These are phyloP conservation scores for Camellia japonica DNA, from an alignment of 148 eudicot genomes.

Conservation along the genomic window DNA sequence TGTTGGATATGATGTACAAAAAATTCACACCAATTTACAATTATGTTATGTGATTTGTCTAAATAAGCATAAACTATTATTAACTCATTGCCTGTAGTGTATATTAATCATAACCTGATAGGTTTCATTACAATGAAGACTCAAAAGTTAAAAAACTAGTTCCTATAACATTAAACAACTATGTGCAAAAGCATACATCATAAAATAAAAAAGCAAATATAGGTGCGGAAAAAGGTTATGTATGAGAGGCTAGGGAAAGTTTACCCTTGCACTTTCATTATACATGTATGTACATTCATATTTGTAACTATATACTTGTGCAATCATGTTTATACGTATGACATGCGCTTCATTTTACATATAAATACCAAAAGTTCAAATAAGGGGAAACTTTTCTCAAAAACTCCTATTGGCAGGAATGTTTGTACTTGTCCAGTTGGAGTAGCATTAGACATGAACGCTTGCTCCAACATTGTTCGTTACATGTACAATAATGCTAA, in stretches of 20 bases:
- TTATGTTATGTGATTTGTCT: neutral
- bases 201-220: too few relatives aligned
- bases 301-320: too few relatives aligned
- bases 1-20: neutral
- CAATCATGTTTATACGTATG: too few relatives aligned
- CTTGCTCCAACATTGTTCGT: neutral
- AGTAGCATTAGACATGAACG: neutral
- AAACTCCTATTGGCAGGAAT: neutral
- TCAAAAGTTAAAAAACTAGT: neutral
- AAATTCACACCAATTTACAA: neutral
- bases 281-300: too few relatives aligned
- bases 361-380: neutral
- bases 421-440: neutral
- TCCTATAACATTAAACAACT: neutral
- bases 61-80: neutral
- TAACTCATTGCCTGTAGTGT: too few relatives aligned
- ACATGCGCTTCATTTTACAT: too few relatives aligned
- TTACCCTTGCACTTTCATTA: too few relatives aligned
- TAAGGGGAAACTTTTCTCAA: too few relatives aligned
- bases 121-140: neutral
- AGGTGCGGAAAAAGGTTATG: neutral
- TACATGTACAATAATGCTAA: neutral
- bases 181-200: neutral
- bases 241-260: too few relatives aligned
- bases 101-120: neutral